Conservation (phyloP, 257 asterid genomes). For the Scutellaria galericulata region DNA sequence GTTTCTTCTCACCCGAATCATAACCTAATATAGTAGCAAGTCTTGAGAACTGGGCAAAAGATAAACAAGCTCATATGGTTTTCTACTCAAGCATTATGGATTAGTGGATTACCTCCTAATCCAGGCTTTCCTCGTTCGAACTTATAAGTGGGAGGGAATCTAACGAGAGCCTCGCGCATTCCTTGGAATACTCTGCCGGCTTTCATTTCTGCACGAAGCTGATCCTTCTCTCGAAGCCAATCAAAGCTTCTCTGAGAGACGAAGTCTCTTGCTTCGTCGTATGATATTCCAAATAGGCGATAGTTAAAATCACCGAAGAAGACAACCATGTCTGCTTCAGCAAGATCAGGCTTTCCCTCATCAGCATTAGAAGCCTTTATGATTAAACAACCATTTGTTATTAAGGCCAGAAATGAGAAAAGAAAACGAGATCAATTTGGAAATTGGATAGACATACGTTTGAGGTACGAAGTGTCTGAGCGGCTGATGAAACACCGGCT, state of each 20-base stretch:
- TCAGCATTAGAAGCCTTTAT: constrained; percentile 63
- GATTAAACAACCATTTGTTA: constrained; percentile 16
- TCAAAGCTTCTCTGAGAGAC: constrained; percentile 99
- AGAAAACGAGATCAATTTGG: neutral
- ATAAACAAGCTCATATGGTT: neutral
- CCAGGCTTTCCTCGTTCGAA: constrained; percentile 93
- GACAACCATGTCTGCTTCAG: constrained; percentile 90
- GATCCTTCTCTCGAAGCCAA: constrained; percentile 98
- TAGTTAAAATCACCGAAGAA: constrained; percentile 91
- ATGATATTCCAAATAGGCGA: constrained; percentile 93
- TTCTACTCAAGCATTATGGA: neutral
- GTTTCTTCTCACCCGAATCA: constrained; percentile 97
- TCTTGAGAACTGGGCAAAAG: neutral
- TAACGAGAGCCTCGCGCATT: constrained; percentile 90
- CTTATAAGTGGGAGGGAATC: constrained; percentile 97
- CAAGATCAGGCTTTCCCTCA: constrained; percentile 84
- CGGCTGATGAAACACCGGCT: constrained; percentile 90
- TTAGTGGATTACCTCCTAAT: constrained; percentile 63
- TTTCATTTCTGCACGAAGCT: constrained; percentile 89
- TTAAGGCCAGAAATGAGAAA: constrained; percentile 12
- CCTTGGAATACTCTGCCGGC: constrained; percentile 95
- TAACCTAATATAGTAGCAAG: constrained; percentile 56
- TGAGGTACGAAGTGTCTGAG: constrained; percentile 78
- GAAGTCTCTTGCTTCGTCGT: constrained; percentile 95
- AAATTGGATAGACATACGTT: constrained; percentile 53